A percentile compares a stretch with the other conserved stretches of the same genome.
These are phyloP conservation scores for Penicillium sumatraense DNA, from an alignment of 2,329 filamentous ascomycete species.

Conservation along the genomic window DNA sequence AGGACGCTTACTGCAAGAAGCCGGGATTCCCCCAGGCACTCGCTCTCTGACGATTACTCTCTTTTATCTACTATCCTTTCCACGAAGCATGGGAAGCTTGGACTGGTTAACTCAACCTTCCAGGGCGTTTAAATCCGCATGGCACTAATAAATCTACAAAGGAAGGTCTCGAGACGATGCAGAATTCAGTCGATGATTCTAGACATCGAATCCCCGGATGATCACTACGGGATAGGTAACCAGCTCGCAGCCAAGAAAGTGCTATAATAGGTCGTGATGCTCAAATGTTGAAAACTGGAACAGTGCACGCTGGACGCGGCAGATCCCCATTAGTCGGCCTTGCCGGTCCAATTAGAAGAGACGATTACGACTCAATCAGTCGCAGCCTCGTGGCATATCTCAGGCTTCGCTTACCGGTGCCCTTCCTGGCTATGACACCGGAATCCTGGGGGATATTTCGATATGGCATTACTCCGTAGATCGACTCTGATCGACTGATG, in stretches of 20 bases:
- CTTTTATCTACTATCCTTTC: too few relatives aligned
- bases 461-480: not conserved
- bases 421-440: not conserved
- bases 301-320: not conserved
- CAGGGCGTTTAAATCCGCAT: not conserved
- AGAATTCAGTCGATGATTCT: not conserved
- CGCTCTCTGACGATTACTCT: too few relatives aligned
- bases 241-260: not conserved
- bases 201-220: not conserved
- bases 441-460: not conserved
- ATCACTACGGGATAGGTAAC: not conserved
- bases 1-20: too few relatives aligned
- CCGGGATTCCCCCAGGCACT: too few relatives aligned
- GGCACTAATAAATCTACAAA: not conserved
- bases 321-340: not conserved
- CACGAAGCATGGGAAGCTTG: too few relatives aligned
- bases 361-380: not conserved
- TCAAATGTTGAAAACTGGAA: not conserved
- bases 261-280: not conserved
- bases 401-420: not conserved
- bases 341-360: not conserved
- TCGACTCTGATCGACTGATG: not conserved
- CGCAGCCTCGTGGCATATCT: slow-evolving; percentile 2
- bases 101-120: too few relatives aligned
- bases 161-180: not conserved